A percentile compares a stretch with the other conserved stretches of the same genome.
Evolutionary conservation across 164 flowering plant species (phyloP).

Genomic region (Liquidambar formosana): DNA sequence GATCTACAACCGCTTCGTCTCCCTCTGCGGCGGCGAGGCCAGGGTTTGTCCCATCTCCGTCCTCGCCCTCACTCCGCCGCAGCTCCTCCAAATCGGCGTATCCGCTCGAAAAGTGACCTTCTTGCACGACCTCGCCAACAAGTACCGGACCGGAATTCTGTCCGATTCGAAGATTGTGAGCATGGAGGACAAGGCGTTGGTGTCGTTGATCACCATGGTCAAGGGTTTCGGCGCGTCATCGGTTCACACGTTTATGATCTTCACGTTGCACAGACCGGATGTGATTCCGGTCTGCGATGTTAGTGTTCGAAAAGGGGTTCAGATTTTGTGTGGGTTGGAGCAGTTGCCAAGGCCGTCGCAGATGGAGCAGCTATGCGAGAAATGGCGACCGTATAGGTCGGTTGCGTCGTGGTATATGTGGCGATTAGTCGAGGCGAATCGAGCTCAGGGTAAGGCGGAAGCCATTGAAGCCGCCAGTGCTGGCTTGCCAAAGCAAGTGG

Average conservation of each 20-base stretch:
- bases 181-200: background rate
- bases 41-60: constrained; percentile 2
- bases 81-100: constrained; percentile 1
- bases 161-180: constrained; percentile 4
- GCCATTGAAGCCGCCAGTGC: background rate
- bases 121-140: constrained; percentile 1
- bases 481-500: background rate
- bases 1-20: background rate
- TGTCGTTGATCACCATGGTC: constrained; percentile 1
- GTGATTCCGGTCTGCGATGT: background rate
- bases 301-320: constrained; percentile 6
- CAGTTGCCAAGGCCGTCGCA: constrained; percentile 3
- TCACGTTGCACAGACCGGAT: background rate
- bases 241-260: constrained; percentile 4
- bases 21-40: constrained; percentile 3
- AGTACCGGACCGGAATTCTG: constrained; percentile 3
- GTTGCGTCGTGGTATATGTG: constrained; percentile 4
- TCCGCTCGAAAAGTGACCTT: background rate
- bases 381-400: background rate
- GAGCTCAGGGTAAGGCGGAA: background rate
- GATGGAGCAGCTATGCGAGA: constrained; percentile 6
- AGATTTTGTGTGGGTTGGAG: background rate
- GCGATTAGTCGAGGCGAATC: background rate
- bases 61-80: constrained; percentile 1
- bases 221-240: background rate